Conservation (phyloP, 2,329 filamentous ascomycete genomes). For the Diaporthe sp. region DNA sequence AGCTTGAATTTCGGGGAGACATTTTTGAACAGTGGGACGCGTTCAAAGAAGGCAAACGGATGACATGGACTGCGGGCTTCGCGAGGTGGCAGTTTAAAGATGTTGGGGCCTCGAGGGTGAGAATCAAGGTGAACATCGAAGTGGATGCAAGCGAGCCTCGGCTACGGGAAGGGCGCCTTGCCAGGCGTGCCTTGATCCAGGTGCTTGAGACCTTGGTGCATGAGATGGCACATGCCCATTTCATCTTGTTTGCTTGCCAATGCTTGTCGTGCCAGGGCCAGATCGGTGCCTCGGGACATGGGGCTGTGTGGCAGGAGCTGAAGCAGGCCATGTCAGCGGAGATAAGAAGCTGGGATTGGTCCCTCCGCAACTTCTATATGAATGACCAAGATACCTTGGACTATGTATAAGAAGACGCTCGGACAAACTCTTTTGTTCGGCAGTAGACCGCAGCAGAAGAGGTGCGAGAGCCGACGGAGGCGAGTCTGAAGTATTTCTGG, state of each 20-base stretch:
- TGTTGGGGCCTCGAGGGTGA: neutral
- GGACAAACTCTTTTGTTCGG: no score
- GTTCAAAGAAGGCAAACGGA: fast-evolving
- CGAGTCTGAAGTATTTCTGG: neutral
- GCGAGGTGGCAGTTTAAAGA: neutral
- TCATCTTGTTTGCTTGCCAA: neutral
- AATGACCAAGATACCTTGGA: neutral
- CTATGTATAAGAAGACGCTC: neutral
- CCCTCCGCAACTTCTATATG: neutral
- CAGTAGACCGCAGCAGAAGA: neutral
- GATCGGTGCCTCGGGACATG: neutral
- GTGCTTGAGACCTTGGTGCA: neutral
- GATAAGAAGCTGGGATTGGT: neutral
- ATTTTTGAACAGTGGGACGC: neutral
- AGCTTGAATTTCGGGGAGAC: neutral
- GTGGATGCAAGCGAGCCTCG: neutral
- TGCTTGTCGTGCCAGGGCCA: neutral
- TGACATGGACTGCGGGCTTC: no score
- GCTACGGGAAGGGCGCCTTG: no score
- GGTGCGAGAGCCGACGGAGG: no score
- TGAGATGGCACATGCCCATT: neutral
- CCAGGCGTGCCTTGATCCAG: fast-evolving
- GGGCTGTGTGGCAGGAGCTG: neutral
- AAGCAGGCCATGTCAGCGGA: neutral
- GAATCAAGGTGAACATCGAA: neutral